Percentiles rank a stretch among this genome's conserved stretches.
phyloP scores from a whole-genome alignment of 805 yeast genomes.

The Millerozyma miso region DNA sequence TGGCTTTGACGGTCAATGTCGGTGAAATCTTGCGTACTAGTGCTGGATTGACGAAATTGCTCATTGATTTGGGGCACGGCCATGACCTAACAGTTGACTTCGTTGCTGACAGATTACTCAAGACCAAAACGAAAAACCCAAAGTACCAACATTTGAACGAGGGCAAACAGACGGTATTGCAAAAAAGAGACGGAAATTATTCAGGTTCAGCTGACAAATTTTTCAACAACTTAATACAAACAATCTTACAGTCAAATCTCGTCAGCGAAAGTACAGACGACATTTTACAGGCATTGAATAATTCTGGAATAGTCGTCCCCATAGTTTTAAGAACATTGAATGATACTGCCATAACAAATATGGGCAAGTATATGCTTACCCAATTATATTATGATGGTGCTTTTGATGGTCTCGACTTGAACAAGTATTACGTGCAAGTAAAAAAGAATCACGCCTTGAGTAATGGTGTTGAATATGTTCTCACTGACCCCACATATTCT shows the following conservation, averaged over 20 bases:
- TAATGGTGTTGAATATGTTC: conserved; percentile 17
- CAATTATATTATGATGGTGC: conserved; percentile 30
- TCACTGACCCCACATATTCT: conserved; percentile 26
- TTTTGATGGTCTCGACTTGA: conserved; percentile 26
- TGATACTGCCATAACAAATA: conserved; percentile 17
- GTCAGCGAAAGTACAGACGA: conserved; percentile 17
- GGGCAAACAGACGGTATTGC: conserved; percentile 1
- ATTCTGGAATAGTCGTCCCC: conserved; percentile 27
- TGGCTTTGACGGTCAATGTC: conserved; percentile 17
- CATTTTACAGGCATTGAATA: conserved; percentile 26
- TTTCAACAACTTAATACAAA: conserved; percentile 24
- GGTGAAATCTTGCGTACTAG: conserved; percentile 25
- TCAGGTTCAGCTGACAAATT: conserved; percentile 31
- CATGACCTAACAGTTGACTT: conserved; percentile 23
- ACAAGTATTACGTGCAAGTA: conserved; percentile 15
- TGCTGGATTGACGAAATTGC: conserved; percentile 26
- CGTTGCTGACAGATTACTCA: conserved; percentile 25
- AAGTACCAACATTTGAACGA: conserved; percentile 7
- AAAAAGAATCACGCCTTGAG: conserved; percentile 21
- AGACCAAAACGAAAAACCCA: conserved; percentile 27
- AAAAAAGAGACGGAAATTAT: conserved; percentile 10
- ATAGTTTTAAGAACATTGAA: conserved; percentile 21
- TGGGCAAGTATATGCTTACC: conserved; percentile 16
- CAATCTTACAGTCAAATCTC: conserved; percentile 18
- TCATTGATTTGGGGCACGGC: conserved; percentile 32